Conservation (phyloP, 768 basidiomycete species). For the Pseudohyphozyma bogoriensis region DNA sequence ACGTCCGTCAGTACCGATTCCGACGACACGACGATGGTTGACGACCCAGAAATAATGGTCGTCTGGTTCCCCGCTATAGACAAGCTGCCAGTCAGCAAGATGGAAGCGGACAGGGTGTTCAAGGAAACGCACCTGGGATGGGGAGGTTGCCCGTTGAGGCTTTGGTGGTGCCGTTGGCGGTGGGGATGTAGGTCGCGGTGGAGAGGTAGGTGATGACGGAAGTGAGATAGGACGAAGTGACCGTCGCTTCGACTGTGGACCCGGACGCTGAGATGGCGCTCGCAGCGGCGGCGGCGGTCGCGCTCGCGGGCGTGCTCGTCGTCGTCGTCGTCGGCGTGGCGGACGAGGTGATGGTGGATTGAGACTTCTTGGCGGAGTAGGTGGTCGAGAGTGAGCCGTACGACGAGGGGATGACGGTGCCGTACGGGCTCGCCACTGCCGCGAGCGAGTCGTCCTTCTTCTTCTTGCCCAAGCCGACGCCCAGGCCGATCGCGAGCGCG, state of each 20-base stretch:
- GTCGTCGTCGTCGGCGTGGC: conserved; percentile 5
- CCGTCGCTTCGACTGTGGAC: background rate
- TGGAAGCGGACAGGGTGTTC: too few species aligned
- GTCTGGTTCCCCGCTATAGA: too few species aligned
- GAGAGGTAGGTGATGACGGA: background rate
- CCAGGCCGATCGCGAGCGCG: conserved; percentile 24
- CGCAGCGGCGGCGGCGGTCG: background rate
- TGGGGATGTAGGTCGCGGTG: background rate
- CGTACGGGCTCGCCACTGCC: too few species aligned
- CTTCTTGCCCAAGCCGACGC: conserved; percentile 15
- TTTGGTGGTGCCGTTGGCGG: background rate
- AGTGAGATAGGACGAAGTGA: background rate
- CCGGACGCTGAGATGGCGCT: conserved; percentile 4
- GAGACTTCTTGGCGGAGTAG: background rate
- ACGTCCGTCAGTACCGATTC: too few species aligned
- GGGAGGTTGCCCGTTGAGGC: conserved; percentile 23
- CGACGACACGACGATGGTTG: too few species aligned
- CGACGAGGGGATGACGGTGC: too few species aligned
- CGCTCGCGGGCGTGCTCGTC: background rate
- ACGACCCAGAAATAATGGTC: too few species aligned
- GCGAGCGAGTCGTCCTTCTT: background rate
- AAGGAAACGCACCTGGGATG: conserved; percentile 8
- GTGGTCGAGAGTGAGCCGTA: too few species aligned
- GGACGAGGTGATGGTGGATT: background rate
- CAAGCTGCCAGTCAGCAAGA: too few species aligned